phyloP scores from a whole-genome alignment of 2,329 filamentous ascomycete species.

The Arthrobotrys pseudoclavata region DNA sequence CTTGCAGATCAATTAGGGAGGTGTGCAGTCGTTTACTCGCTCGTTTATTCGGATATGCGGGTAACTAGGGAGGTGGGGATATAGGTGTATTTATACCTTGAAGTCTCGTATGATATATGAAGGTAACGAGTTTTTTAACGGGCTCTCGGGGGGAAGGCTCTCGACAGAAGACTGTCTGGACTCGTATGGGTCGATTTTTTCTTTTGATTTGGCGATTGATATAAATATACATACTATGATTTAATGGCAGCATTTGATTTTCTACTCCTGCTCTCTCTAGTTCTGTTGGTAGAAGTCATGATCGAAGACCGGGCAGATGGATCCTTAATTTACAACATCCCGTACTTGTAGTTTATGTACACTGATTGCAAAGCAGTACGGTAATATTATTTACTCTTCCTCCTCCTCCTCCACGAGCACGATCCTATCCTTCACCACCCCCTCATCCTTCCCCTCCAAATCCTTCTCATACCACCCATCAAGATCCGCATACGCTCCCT shows the following conservation, averaged over 20 bases:
- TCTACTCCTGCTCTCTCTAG: background rate
- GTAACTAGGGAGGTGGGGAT: background rate
- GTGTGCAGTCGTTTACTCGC: background rate
- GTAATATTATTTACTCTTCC: background rate
- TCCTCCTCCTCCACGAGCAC: constrained; percentile 15
- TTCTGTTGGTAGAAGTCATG: background rate
- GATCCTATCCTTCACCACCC: constrained; percentile 45
- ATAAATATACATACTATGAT: background rate
- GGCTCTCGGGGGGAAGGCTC: background rate
- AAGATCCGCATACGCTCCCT: constrained; percentile 46
- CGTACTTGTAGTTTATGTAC: constrained; percentile 6
- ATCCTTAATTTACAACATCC: background rate
- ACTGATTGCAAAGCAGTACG: background rate
- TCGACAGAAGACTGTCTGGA: background rate
- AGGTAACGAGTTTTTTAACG: background rate
- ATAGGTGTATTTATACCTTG: constrained; percentile 5
- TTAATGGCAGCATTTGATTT: background rate
- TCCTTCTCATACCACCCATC: constrained; percentile 43
- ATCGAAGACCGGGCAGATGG: background rate
- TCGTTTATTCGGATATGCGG: background rate
- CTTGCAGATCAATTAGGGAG: background rate
- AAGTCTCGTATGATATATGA: constrained; percentile 4
- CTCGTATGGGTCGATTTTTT: background rate
- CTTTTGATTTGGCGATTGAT: constrained; percentile 1
- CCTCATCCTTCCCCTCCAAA: constrained; percentile 38